Evolutionary conservation across 2,329 filamentous ascomycete genomes (phyloP), one percentile per base, ranked within the genome.

Genomic region (Fonsecaea monophora): DNA sequence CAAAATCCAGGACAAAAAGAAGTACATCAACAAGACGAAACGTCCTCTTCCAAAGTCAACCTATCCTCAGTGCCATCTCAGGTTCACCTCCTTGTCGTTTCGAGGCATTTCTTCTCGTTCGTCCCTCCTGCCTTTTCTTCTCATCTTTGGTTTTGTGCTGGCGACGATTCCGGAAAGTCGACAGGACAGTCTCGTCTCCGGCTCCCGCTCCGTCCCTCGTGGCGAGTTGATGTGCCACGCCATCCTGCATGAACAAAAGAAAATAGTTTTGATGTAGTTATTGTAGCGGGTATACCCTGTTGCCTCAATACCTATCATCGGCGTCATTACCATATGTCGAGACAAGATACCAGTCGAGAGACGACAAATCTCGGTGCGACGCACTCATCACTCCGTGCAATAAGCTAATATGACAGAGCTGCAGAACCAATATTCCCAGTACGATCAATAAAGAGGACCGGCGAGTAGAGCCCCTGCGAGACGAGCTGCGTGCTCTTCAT

Each of bases 341-440:
- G 40, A 60, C 62, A 60, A 60, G n/a, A 62, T 63, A 37, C 34
- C 57, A 12, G 45, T 30, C 15, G 37, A 56, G 30, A 48, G 37
- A 34, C 30, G 42, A 62, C 34, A 59, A 53, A 5, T 60, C 50
- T 45, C n/a, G 21, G 21, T 40, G 53, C 60, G 61, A 61, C 66
- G 59, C 48, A 67, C 62, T 65, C 35, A 62, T 65, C 45, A 50
- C 67, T 72, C 71, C 71, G 70, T 73, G 64, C 72, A 62, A 72
- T 73, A 73, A 73, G 21, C 71, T 32, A 73, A 73, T 73, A 73
- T 72, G 72, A 73, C 72, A 66, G 72, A 73, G 71, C 57, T 40
- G 68, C 63, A 69, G 63, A 67, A 54, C 65, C 57, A 64, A 25
- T 56, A 67, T 70, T 60, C 53, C 69, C 70, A 73, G 72, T 73